Conservation (phyloP, 2,329 filamentous ascomycete species). For the Paecilomyces sp. region DNA sequence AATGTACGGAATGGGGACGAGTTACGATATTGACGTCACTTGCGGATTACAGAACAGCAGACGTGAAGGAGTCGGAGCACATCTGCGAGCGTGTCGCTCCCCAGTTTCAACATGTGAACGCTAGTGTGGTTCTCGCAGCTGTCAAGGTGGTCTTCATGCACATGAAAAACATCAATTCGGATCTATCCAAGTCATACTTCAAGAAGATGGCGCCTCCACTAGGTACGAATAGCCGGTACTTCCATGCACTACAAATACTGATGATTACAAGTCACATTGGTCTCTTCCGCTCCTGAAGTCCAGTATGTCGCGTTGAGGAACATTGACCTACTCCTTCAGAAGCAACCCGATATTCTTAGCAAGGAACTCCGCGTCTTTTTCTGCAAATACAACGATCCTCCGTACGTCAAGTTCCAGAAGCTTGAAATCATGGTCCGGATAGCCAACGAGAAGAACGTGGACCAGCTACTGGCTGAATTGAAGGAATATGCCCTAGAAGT, state of each 20-base stretch:
- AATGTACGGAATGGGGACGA: constrained; percentile 97
- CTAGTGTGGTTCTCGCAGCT: constrained; percentile 91
- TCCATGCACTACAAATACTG: constrained; percentile 6
- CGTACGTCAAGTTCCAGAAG: constrained; percentile 95
- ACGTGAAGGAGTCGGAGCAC: constrained; percentile 93
- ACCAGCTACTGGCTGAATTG: constrained; percentile 86
- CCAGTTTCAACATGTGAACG: constrained; percentile 97
- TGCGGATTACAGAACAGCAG: constrained; percentile 77
- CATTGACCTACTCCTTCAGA: constrained; percentile 91
- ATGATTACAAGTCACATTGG: constrained; percentile 68
- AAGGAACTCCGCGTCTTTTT: constrained; percentile 98
- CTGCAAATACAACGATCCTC: constrained; percentile 99
- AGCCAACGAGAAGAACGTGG: constrained; percentile 93
- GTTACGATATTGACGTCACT: constrained; percentile 88
- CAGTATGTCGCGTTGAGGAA: constrained; percentile 96
- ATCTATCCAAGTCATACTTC: constrained; percentile 75
- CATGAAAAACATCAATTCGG: constrained; percentile 75
- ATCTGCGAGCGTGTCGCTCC: constrained; percentile 94
- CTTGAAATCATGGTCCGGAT: constrained; percentile 99
- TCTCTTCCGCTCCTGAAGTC: constrained; percentile 92
- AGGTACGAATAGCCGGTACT: constrained; percentile 45
- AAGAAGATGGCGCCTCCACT: constrained; percentile 98
- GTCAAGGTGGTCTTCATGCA: constrained; percentile 97
- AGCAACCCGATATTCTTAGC: constrained; percentile 91
- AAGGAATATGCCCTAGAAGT: constrained; percentile 98